Percentiles rank a stretch among this genome's conserved stretches.
phyloP scores from a whole-genome alignment of 352 stramenopile species.

The Pythium volutum region DNA sequence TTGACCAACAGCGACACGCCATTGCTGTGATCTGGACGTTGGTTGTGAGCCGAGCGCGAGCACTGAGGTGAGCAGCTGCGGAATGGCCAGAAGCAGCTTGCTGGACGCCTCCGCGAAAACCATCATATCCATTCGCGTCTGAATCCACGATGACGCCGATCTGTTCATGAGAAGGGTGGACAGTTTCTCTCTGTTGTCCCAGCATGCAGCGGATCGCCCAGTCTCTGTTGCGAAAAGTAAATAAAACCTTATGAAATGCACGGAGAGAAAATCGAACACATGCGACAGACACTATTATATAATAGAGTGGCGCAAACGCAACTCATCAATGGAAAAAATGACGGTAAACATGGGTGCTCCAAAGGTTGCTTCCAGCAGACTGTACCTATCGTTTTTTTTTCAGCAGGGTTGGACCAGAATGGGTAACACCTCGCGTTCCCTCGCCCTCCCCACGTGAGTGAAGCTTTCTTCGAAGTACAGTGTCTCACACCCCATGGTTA shows the following conservation, averaged over 20 bases:
- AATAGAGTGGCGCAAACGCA: slow-evolving; percentile 1
- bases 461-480: too few species aligned
- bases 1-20: neutral
- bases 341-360: too few species aligned
- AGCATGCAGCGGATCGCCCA: neutral
- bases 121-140: neutral
- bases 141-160: neutral
- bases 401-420: too few species aligned
- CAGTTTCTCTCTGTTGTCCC: too few species aligned
- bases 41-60: neutral
- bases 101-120: neutral
- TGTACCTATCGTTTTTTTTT: too few species aligned
- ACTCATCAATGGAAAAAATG: slow-evolving; percentile 14
- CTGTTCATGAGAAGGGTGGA: neutral
- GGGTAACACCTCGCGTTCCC: too few species aligned
- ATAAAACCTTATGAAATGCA: too few species aligned
- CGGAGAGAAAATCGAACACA: slow-evolving; percentile 15
- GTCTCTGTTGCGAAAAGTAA: neutral
- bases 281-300: slow-evolving; percentile 24
- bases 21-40: slow-evolving; percentile 1
- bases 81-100: slow-evolving; percentile 5
- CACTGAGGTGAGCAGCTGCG: slow-evolving; percentile 14
- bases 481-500: too few species aligned
- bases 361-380: too few species aligned
- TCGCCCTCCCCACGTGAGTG: too few species aligned